Base-by-base conservation (phyloP, 1,284 basidiomycete species). In the Trametes sp. region DNA sequence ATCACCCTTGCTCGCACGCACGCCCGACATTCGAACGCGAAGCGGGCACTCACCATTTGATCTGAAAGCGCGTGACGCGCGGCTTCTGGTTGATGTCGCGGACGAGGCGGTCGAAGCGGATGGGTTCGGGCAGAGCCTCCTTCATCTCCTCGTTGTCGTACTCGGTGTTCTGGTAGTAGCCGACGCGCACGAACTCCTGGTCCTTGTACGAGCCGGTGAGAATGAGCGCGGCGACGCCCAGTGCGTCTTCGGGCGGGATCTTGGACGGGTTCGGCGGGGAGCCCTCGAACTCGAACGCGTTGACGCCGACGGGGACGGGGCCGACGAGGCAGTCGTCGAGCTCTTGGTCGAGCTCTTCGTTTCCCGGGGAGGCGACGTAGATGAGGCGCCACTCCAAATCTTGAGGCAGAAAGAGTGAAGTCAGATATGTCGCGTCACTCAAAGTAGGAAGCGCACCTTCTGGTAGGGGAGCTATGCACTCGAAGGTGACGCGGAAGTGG, bases 151-250 rank as follows among this genome's bases (percentile, higher is more conserved):
- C 93, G 68, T 92, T 92, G 76, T 98, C 96, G 76, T 98, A 98
- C 75, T 98, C 96, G 52, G 96, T 98, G 76, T 98, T 98, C 78
- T 99, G 98, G 77, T 99, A 99, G 79, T 99, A 99, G 6, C 98
- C 97, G 23, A 99, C 96, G 44, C 97, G 88, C 41, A 99, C 97
- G 77, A 99, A 99, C 77, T 99, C 97, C 73, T 98, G 95, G 57
- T 97, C 96, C 35, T 87, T 87, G 77, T 97, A 93, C 57, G 93
- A 87, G 55, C 93, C 92, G n/a, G 95, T 95, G 68, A 96, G 84
- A 72, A 97, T 94, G 72, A 97, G 88, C 2, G 95, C 95, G 0
- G 95, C 93, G 16, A 97, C 94, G 42, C 95, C 95, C 1, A 97
- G 83, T 16, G 95, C 88, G 73, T 97, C 95, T 68, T 92, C 87